Percentiles rank a stretch among this genome's conserved stretches.
phyloP scores from a whole-genome alignment of 2,329 filamentous ascomycete genomes.

The Neodidymelliopsis sp. region DNA sequence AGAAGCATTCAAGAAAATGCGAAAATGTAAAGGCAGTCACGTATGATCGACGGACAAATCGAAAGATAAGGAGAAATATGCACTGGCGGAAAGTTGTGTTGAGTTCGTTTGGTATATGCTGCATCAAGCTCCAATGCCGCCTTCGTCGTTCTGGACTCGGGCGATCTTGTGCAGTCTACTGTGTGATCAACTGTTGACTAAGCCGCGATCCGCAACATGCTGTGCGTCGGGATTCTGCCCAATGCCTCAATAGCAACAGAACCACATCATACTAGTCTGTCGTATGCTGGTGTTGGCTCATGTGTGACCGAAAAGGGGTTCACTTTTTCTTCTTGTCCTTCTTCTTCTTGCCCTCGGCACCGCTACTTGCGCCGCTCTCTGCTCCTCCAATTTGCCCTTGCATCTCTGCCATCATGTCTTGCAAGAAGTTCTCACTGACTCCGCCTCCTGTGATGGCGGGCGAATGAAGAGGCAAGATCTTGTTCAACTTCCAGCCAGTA shows the following conservation, averaged over 20 bases:
- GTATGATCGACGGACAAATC: background rate
- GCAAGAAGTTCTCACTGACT: conserved; percentile 91
- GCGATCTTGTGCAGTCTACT: background rate
- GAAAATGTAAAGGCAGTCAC: background rate
- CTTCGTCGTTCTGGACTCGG: background rate
- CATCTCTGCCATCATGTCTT: conserved; percentile 98
- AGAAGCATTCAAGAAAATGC: background rate
- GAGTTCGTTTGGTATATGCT: conserved; percentile 1
- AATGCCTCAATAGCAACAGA: background rate
- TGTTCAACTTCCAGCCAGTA: conserved; percentile 88
- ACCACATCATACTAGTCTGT: background rate
- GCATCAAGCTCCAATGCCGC: background rate
- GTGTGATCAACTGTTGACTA: background rate
- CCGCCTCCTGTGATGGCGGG: conserved; percentile 91
- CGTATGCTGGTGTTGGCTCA: background rate
- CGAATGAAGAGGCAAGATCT: conserved; percentile 84
- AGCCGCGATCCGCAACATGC: background rate
- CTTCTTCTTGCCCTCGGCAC: conserved; percentile 41
- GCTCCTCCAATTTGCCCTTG: conserved; percentile 52
- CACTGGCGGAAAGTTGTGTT: background rate
- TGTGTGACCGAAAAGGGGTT: conserved; percentile 1
- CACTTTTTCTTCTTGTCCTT: conserved; percentile 52
- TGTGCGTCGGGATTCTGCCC: background rate
- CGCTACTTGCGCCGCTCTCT: conserved; percentile 33
- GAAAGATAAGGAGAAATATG: background rate